phyloP scores from a whole-genome alignment of 345 rosid species.

The Psidium guajava region DNA sequence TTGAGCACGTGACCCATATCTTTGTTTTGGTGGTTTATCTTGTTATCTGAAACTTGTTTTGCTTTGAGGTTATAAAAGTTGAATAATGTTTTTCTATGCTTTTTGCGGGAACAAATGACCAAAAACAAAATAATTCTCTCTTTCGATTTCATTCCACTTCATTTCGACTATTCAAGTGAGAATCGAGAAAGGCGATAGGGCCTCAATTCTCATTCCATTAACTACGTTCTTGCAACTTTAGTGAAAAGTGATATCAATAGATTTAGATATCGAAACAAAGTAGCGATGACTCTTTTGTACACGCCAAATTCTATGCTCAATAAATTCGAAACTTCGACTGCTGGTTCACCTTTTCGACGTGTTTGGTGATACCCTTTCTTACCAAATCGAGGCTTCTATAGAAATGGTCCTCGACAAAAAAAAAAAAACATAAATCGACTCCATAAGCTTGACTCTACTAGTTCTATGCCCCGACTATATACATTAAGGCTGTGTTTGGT shows the following conservation, averaged over 20 bases:
- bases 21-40: too few relatives aligned
- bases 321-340: background rate
- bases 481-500: background rate
- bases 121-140: background rate
- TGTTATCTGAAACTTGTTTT: too few relatives aligned
- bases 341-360: fast-evolving
- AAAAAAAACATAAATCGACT: background rate
- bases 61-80: too few relatives aligned
- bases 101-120: too few relatives aligned
- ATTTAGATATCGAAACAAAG: background rate
- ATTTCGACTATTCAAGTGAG: background rate
- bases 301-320: background rate
- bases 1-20: too few relatives aligned
- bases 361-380: background rate
- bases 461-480: background rate
- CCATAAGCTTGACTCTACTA: background rate
- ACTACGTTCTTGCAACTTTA: fast-evolving
- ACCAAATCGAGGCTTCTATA: background rate
- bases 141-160: background rate
- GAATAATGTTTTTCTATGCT: too few relatives aligned
- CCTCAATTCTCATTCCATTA: background rate
- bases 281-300: background rate
- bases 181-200: background rate
- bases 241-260: background rate
- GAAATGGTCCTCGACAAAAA: background rate